Conservation (phyloP, 148 eudicot species). For the Suaeda aralocaspica region DNA sequence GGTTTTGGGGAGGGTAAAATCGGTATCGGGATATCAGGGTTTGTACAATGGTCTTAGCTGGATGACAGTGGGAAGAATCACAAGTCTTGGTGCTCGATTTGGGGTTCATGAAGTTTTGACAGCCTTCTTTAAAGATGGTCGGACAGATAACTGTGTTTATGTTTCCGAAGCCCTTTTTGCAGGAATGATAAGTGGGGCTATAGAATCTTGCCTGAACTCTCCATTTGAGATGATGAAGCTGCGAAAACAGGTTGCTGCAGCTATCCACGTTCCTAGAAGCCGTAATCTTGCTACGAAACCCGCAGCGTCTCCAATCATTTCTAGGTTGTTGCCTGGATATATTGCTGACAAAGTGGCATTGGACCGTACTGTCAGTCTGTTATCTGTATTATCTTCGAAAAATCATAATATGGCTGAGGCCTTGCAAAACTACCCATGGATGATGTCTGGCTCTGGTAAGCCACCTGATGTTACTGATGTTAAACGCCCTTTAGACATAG, state of each 20-base stretch:
- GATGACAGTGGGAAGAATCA: conserved; percentile 59
- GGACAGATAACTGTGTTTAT: conserved; percentile 60
- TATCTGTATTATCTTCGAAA: conserved; percentile 56
- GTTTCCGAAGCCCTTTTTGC: conserved; percentile 79
- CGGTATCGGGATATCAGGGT: conserved; percentile 67
- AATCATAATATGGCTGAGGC: conserved; percentile 43
- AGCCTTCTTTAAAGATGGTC: conserved; percentile 84
- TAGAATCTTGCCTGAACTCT: conserved; percentile 65
- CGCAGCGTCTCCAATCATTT: conserved; percentile 37
- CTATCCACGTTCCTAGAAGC: conserved; percentile 35
- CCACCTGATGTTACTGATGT: conserved; percentile 76
- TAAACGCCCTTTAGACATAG: conserved; percentile 42
- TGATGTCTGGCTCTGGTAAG: conserved; percentile 90
- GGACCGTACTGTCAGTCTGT: conserved; percentile 55
- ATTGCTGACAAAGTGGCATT: conserved; percentile 47
- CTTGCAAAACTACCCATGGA: conserved; percentile 87
- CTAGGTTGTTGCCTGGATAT: conserved; percentile 53
- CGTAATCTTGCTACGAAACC: conserved; percentile 23
- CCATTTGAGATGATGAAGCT: conserved; percentile 85
- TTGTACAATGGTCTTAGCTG: conserved; percentile 70
- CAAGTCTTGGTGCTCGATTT: conserved; percentile 76
- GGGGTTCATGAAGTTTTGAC: conserved; percentile 79
- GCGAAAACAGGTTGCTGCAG: conserved; percentile 80
- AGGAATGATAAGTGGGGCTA: conserved; percentile 73
- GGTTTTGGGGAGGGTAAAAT: conserved; percentile 48